A percentile compares a stretch with the other conserved stretches of the same genome.
These are phyloP conservation scores for Polytrichum commune DNA, from an alignment of 225 moss, liverwort and hornwort species.

Conservation along the genomic window DNA sequence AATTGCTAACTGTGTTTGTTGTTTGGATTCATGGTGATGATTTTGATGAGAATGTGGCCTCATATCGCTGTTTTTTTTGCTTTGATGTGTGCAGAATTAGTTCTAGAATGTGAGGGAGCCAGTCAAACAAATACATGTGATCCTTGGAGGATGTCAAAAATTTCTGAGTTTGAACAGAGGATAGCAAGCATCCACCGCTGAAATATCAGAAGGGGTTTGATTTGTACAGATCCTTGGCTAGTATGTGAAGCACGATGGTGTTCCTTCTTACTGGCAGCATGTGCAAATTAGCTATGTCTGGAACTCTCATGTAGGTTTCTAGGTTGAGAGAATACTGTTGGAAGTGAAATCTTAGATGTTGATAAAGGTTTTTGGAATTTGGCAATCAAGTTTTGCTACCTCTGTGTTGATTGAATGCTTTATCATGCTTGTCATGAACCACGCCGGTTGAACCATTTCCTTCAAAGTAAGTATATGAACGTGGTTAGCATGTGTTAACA, in stretches of 20 bases:
- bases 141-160: constrained; percentile 1
- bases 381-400: no score
- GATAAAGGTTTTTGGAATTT: constrained; percentile 5
- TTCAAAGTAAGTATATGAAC: no score
- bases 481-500: no score
- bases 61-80: constrained; percentile 2
- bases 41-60: constrained; percentile 2
- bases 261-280: background rate
- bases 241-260: constrained; percentile 25
- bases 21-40: background rate
- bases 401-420: no score
- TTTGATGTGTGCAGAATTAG: constrained; percentile 44
- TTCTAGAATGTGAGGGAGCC: constrained; percentile 10
- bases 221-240: constrained; percentile 19
- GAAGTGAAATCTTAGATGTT: constrained; percentile 11
- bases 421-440: no score
- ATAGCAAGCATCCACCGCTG: constrained; percentile 23
- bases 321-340: constrained; percentile 2
- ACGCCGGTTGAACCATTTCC: no score
- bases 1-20: background rate
- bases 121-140: constrained; percentile 17
- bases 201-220: constrained; percentile 13
- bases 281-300: constrained; percentile 1
- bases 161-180: constrained; percentile 23
- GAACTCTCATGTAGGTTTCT: constrained; percentile 3